phyloP scores from a whole-genome alignment of 179 eudicot genomes.

The Camellia oleifera region DNA sequence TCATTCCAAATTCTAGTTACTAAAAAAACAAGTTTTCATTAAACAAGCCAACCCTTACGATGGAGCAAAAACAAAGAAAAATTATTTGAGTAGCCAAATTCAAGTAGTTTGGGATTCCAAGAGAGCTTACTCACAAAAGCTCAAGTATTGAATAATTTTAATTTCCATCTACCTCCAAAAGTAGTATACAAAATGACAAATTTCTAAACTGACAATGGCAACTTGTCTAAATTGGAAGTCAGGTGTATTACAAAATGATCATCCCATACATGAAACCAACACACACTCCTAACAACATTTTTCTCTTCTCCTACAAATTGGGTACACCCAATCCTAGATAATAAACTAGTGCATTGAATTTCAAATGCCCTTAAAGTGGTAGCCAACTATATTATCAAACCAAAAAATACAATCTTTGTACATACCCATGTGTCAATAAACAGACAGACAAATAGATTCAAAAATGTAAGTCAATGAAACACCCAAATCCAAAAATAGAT shows the following conservation, averaged over 20 bases:
- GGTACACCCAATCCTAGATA: not conserved
- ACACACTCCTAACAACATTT: not conserved
- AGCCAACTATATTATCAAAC: not conserved
- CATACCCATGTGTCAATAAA: not conserved
- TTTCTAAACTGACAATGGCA: too few species aligned
- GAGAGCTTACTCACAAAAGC: not conserved
- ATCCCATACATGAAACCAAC: too few species aligned
- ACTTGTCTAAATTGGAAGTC: too few species aligned
- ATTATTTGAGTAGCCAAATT: not conserved
- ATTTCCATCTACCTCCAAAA: not conserved
- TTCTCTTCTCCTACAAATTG: not conserved
- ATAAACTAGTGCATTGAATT: not conserved
- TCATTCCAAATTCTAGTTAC: too few species aligned
- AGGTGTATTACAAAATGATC: too few species aligned
- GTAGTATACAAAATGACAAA: too few species aligned
- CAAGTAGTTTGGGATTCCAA: not conserved
- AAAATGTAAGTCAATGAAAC: not conserved
- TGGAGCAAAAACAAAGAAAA: not conserved
- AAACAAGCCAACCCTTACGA: too few species aligned
- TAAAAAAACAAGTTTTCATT: too few species aligned
- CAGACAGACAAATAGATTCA: not conserved
- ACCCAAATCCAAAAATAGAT: not conserved
- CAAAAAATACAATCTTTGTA: not conserved
- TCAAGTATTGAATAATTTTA: not conserved
- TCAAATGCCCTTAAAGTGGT: not conserved